These are phyloP conservation scores for Camelina sativa DNA, from an alignment of 345 rosid species.

Conservation along the genomic window DNA sequence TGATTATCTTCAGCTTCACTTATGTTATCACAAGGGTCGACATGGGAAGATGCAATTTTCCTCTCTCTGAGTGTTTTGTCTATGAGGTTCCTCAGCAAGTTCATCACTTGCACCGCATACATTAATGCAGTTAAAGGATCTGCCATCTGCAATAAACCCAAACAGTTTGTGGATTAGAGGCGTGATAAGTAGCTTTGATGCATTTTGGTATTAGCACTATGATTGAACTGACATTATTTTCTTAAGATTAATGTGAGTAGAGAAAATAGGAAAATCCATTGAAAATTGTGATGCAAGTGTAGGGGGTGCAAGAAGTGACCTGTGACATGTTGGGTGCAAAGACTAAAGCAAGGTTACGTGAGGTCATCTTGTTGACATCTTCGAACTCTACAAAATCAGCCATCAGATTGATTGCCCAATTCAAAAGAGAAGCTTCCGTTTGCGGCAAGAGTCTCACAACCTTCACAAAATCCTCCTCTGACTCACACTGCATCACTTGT, in stretches of 20 bases:
- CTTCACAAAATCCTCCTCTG: constrained; percentile 79
- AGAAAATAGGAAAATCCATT: neutral
- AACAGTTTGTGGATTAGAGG: neutral
- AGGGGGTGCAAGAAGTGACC: constrained; percentile 48
- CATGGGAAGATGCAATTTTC: constrained; percentile 42
- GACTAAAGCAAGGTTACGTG: constrained; percentile 85
- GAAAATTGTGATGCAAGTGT: neutral
- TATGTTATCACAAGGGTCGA: constrained; percentile 56
- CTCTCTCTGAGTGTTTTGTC: constrained; percentile 63
- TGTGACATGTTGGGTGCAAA: constrained; percentile 97
- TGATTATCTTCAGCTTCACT: constrained; percentile 21
- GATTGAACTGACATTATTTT: neutral
- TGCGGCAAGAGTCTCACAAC: constrained; percentile 79
- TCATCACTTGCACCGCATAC: constrained; percentile 96
- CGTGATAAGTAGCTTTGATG: neutral
- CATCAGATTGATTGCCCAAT: constrained; percentile 90
- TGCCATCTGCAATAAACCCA: constrained; percentile 69
- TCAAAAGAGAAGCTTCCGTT: constrained; percentile 74
- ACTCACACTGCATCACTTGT: constrained; percentile 80
- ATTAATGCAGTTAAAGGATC: constrained; percentile 88
- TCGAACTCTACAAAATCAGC: constrained; percentile 78
- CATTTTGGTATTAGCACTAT: neutral
- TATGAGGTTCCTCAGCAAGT: constrained; percentile 76
- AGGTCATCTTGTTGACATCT: constrained; percentile 88
- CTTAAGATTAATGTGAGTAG: neutral